phyloP scores from a whole-genome alignment of 805 yeast species.

The Suhomyces xylopsoci region DNA sequence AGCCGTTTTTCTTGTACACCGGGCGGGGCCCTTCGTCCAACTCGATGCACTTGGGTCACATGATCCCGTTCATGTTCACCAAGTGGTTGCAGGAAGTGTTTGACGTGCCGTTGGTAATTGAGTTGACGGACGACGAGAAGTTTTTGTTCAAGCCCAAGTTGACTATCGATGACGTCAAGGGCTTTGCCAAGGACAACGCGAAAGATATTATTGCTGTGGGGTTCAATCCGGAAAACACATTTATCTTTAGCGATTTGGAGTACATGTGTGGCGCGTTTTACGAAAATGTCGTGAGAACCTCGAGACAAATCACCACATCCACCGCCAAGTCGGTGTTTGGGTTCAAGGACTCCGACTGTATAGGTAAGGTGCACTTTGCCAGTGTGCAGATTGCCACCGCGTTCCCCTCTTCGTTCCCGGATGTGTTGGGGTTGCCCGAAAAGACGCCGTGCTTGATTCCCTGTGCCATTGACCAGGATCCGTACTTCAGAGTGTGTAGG shows the following conservation, averaged over 20 bases:
- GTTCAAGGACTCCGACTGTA: constrained; percentile 89
- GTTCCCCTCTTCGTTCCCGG: constrained; percentile 95
- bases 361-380: constrained; percentile 93
- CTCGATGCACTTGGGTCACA: constrained; percentile 94
- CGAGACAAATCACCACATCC: constrained; percentile 94
- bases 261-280: constrained; percentile 94
- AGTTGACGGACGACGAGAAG: constrained; percentile 95
- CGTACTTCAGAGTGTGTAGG: constrained; percentile 94
- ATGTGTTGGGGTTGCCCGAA: constrained; percentile 75
- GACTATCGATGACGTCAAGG: constrained; percentile 83
- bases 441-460: constrained; percentile 97
- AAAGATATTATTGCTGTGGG: constrained; percentile 94
- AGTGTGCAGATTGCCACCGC: constrained; percentile 95
- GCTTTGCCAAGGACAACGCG: constrained; percentile 77
- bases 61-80: constrained; percentile 93
- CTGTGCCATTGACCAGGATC: constrained; percentile 99
- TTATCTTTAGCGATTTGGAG: constrained; percentile 86
- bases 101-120: constrained; percentile 92
- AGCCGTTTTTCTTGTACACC: constrained; percentile 92
- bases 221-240: constrained; percentile 90
- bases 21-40: constrained; percentile 97
- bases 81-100: constrained; percentile 98
- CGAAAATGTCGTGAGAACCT: constrained; percentile 87
- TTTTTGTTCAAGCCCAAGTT: constrained; percentile 89
- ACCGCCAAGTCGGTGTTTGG: constrained; percentile 97